Base-by-base conservation (phyloP, 208 protist genomes). In the Leishmania major region DNA sequence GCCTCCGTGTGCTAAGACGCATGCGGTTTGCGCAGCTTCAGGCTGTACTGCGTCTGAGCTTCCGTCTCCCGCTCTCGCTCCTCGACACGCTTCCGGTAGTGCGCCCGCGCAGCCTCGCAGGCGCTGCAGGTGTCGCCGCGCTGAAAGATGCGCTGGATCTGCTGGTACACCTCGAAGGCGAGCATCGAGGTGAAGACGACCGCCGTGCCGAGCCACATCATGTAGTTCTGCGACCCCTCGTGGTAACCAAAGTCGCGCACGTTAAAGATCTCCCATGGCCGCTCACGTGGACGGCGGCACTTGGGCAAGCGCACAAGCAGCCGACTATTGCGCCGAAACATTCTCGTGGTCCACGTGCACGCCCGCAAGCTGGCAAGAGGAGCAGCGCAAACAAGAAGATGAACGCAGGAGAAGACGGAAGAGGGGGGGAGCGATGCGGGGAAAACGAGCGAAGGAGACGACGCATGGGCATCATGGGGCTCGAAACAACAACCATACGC, bases 181-280 rank as follows among this genome's bases (percentile, higher is more conserved):
- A 97, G 80, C 73, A 96, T 78, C 1, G 81, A 82, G 28, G 35
- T 28, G 47, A 88, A 67, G 35, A 87, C 77, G 6, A 55, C 75
- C 43, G 90, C 89, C 19, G 80, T 83, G 49, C 91, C 75, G n/a
- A 91, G 28, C 94, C 94, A 97, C 94, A 97, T 97, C 78, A 76
- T 80, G 86, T 94, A 94, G 89, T 97, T 97, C 86, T 97, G 93
- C 64, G 89, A 91, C 8, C 94, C 93, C 82, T 97, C 94, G 77
- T 94, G 89, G 62, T 92, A 96, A 66, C 93, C 92, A 87, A 91
- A 97, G 78, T 97, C 93, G 57, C 94, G 90, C 31, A 92, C 92
- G 83, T 97, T 97, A 80, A 97, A 95, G 45, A 97, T 89, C 81
- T 97, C 93, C 91, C 91, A 97, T 76, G 93, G 90, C n/a, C 94